phyloP scores from a whole-genome alignment of 306 rosid species.

The Cyclanthera cordifolia region DNA sequence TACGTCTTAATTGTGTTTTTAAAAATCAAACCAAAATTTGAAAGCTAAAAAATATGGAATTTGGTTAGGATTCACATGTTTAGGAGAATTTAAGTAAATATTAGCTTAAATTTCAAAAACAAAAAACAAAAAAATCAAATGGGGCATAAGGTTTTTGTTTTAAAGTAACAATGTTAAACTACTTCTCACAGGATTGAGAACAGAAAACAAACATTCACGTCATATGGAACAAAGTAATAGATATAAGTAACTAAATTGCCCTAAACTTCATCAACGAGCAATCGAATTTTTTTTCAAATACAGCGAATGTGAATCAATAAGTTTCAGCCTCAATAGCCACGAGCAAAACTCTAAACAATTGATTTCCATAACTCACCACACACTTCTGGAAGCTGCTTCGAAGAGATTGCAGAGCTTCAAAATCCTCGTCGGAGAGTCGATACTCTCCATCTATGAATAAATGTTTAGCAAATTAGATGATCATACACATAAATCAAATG shows the following conservation, averaged over 20 bases:
- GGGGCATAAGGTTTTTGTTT: neutral
- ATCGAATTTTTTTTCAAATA: neutral
- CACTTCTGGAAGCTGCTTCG: constrained; percentile 63
- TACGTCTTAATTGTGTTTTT: no score
- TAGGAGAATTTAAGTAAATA: no score
- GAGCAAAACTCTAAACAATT: neutral
- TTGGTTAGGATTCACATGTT: no score
- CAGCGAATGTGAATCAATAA: neutral
- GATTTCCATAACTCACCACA: constrained; percentile 50
- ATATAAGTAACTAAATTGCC: neutral
- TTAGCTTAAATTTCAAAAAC: no score
- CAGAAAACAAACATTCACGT: neutral
- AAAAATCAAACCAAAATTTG: no score
- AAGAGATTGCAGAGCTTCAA: constrained; percentile 51
- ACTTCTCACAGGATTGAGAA: neutral
- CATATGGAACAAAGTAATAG: neutral
- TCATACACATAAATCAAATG: neutral
- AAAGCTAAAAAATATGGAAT: no score
- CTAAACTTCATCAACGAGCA: neutral
- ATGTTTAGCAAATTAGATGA: constrained; percentile 1
- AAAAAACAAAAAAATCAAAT: no score
- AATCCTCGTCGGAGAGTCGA: constrained; percentile 51
- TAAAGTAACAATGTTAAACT: neutral
- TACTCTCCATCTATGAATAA: constrained; percentile 28
- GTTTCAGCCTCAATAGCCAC: neutral